phyloP scores from a whole-genome alignment of 2,329 filamentous ascomycete species.

The Cucurbitaria berberidis region DNA sequence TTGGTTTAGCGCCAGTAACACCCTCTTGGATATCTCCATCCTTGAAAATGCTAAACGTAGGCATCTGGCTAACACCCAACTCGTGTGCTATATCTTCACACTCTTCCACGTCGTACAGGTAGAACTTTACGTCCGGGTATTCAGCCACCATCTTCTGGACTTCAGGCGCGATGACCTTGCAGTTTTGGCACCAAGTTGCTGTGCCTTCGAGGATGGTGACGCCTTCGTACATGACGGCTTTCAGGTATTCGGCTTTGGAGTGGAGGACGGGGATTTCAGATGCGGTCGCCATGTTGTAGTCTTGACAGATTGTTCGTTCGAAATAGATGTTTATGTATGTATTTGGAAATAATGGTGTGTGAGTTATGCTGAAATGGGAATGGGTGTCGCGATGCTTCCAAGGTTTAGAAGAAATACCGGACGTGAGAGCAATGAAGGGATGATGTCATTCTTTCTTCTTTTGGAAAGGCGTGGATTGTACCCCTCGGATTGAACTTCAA shows the following conservation, averaged over 20 bases:
- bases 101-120: conserved; percentile 40
- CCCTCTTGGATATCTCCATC: conserved; percentile 38
- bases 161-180: conserved; percentile 36
- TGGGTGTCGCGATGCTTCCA: not conserved
- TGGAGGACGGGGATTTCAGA: conserved; percentile 27
- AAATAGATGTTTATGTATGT: not conserved
- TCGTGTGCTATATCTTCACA: conserved; percentile 41
- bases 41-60: conserved; percentile 38
- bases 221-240: conserved; percentile 38
- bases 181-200: conserved; percentile 38
- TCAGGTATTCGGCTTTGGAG: conserved; percentile 36
- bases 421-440: not conserved
- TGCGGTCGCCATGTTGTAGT: conserved; percentile 1
- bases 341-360: not conserved
- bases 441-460: conserved; percentile 8
- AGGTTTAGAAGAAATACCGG: not conserved
- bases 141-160: conserved; percentile 33
- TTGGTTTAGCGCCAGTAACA: conserved; percentile 26
- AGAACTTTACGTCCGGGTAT: conserved; percentile 35
- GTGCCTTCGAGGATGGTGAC: conserved; percentile 41
- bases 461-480: not conserved
- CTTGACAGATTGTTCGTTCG: not conserved
- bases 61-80: conserved; percentile 35
- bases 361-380: not conserved
- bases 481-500: not conserved